A percentile compares a stretch with the other conserved stretches of the same genome.
Evolutionary conservation across 805 yeast genomes (phyloP).

Genomic region (Ogataea wickerhamii): DNA sequence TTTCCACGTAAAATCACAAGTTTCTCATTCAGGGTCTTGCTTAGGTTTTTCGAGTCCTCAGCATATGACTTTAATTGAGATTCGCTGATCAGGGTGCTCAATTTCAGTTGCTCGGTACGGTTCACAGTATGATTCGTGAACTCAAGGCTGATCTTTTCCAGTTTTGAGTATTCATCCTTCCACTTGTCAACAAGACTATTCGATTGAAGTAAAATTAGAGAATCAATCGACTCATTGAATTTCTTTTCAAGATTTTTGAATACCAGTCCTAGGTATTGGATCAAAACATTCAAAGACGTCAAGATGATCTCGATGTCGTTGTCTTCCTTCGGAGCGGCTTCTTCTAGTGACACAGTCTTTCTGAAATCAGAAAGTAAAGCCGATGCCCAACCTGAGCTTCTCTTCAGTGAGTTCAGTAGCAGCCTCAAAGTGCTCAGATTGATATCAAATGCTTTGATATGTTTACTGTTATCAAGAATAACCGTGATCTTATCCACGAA

Average conservation of each 20-base stretch:
- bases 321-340: constrained; percentile 17
- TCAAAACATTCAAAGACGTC: constrained; percentile 45
- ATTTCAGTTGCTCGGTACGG: constrained; percentile 14
- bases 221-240: constrained; percentile 36
- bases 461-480: constrained; percentile 12
- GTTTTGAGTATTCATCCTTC: constrained; percentile 31
- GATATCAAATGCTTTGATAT: constrained; percentile 27
- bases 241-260: constrained; percentile 38
- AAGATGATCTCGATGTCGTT: constrained; percentile 44
- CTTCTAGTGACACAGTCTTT: constrained; percentile 25
- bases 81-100: constrained; percentile 35
- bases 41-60: constrained; percentile 23
- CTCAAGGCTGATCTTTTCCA: constrained; percentile 27
- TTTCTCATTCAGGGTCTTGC: constrained; percentile 16
- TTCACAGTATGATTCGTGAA: constrained; percentile 14
- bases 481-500: constrained; percentile 18
- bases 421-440: constrained; percentile 35
- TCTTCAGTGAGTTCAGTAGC: constrained; percentile 36
- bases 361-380: constrained; percentile 35
- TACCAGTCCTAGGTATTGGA: constrained; percentile 49
- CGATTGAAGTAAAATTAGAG: constrained; percentile 34
- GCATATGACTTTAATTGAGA: constrained; percentile 32
- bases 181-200: constrained; percentile 44
- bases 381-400: constrained; percentile 38
- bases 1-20: constrained; percentile 30